These are phyloP conservation scores for Parietichytrium sp. DNA, from an alignment of 108 stramenopile species.

Conservation along the genomic window DNA sequence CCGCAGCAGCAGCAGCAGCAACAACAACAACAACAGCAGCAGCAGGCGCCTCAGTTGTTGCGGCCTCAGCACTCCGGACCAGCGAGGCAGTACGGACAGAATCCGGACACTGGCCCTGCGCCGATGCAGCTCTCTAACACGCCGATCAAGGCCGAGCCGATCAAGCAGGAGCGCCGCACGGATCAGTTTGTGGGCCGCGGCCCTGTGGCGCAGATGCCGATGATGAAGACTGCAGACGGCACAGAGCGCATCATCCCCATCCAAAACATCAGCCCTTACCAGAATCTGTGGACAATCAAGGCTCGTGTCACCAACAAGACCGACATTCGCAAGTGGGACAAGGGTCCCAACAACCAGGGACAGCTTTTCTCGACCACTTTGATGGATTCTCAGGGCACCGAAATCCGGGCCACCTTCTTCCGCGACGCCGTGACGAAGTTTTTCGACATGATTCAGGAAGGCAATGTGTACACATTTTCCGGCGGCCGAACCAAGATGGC, in stretches of 20 bases:
- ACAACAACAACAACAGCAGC: too few relatives aligned
- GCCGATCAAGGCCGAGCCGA: background rate
- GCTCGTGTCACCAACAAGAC: conserved; percentile 54
- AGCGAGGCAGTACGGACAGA: background rate
- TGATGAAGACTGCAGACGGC: background rate
- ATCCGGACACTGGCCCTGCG: background rate
- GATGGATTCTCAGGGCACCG: conserved; percentile 56
- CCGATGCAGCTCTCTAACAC: background rate
- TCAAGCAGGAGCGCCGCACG: background rate
- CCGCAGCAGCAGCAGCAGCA: background rate
- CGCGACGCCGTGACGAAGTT: conserved; percentile 39
- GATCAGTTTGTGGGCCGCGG: background rate
- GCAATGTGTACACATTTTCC: conserved; percentile 19
- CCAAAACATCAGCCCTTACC: conserved; percentile 57
- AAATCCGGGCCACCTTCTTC: conserved; percentile 69
- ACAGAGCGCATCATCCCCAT: conserved; percentile 47
- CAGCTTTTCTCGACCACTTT: conserved; percentile 56
- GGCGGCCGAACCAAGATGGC: conserved; percentile 26
- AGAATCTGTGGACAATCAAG: conserved; percentile 55
- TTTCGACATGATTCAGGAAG: background rate
- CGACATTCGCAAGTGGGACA: conserved; percentile 54
- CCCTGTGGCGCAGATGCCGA: background rate
- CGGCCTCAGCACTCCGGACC: conserved; percentile 23
- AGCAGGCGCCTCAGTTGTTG: background rate
- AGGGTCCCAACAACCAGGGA: conserved; percentile 58